These are phyloP conservation scores for Blepharisma stoltei DNA, from an alignment of 73 alveolate species.

Conservation along the genomic window DNA sequence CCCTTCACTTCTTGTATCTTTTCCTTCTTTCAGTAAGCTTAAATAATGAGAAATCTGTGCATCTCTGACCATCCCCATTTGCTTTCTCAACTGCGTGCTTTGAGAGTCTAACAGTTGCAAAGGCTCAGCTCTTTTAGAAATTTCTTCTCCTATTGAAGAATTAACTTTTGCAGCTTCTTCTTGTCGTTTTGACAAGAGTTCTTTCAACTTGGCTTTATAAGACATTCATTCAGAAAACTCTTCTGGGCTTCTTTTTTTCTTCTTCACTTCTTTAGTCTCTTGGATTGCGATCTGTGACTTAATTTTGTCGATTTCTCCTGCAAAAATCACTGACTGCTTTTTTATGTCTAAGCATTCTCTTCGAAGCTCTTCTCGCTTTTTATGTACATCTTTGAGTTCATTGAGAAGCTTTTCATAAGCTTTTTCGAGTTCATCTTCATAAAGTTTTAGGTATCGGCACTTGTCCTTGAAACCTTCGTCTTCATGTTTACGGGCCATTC, in stretches of 20 bases:
- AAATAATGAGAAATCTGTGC: conserved; percentile 30
- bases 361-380: not conserved
- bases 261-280: not conserved
- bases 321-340: not conserved
- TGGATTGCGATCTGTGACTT: not conserved
- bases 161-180: not conserved
- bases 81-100: not conserved
- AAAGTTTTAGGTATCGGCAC: not conserved
- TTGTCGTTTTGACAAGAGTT: not conserved
- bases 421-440: not conserved
- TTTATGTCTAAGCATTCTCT: not conserved
- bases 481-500: not conserved
- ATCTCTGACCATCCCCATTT: not conserved
- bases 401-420: not conserved
- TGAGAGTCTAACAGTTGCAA: not conserved
- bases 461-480: not conserved
- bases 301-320: not conserved
- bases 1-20: conserved; percentile 30
- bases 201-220: not conserved
- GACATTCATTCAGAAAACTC: not conserved
- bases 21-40: conserved; percentile 21
- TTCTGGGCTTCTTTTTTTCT: not conserved
- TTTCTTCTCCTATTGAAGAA: not conserved
- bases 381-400: not conserved
- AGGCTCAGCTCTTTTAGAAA: not conserved